Percentiles rank a stretch among this genome's conserved stretches.
Conservation (phyloP, 139 green algal species). For the Eudorina sp. region DNA sequence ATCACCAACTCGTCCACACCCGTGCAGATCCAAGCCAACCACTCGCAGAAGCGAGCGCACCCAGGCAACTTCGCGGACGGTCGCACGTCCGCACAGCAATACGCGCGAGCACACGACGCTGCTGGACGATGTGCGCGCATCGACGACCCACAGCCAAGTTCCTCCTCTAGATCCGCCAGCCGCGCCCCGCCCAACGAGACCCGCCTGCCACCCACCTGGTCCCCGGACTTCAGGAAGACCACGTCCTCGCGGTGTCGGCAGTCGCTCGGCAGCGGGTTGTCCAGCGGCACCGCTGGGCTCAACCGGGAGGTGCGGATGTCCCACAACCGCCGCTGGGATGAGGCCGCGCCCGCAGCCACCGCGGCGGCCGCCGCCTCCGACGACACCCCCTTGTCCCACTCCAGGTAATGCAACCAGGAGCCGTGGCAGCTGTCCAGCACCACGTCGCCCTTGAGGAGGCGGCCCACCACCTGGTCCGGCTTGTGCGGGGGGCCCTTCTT, state of each 20-base stretch:
- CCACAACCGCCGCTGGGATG: constrained; percentile 32
- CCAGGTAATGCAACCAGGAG: constrained; percentile 73
- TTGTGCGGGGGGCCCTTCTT: constrained; percentile 56
- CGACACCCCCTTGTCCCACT: constrained; percentile 63
- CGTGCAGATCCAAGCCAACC: no score
- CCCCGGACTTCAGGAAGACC: constrained; percentile 46
- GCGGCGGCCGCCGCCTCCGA: neutral
- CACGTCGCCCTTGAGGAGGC: constrained; percentile 24
- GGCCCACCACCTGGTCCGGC: constrained; percentile 51
- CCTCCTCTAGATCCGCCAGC: neutral
- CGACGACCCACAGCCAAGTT: neutral
- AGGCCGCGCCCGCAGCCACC: neutral
- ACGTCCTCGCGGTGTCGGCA: constrained; percentile 67
- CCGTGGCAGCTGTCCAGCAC: constrained; percentile 67
- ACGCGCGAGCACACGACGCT: neutral
- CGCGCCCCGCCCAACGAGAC: neutral
- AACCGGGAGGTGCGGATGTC: constrained; percentile 40
- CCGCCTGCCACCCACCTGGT: constrained; percentile 29
- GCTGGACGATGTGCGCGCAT: neutral
- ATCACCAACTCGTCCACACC: no score
- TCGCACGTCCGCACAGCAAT: no score
- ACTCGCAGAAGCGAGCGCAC: no score
- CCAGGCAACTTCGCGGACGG: no score
- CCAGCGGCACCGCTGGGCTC: neutral
- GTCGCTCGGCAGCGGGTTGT: constrained; percentile 56